Conservation (phyloP, 148 eudicot genomes). For the Chenopodium formosanum region DNA sequence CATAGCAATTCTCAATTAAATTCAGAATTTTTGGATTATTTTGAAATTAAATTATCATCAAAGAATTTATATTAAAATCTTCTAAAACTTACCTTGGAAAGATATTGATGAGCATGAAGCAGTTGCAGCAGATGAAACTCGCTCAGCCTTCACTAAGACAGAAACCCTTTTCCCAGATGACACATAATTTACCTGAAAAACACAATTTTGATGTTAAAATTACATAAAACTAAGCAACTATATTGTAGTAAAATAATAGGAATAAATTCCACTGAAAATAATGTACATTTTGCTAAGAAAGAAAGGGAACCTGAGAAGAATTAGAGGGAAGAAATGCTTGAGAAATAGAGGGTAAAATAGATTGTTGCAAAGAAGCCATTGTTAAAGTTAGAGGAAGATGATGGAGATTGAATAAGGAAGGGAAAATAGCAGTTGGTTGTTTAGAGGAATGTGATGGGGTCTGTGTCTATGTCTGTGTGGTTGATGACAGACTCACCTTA, state of each 20-base stretch:
- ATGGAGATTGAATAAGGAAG: background rate
- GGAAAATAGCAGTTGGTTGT: background rate
- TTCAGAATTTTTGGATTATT: background rate
- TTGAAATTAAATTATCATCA: background rate
- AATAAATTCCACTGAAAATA: background rate
- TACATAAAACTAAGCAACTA: background rate
- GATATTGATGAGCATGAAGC: constrained; percentile 32
- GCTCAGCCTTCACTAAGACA: constrained; percentile 57
- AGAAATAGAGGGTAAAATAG: constrained; percentile 34
- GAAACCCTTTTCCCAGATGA: constrained; percentile 32
- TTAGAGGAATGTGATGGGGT: constrained; percentile 15
- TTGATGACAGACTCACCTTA: constrained; percentile 29
- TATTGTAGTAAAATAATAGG: background rate
- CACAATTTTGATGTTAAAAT: background rate
- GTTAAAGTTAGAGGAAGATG: background rate
- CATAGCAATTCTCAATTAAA: background rate
- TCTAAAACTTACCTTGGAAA: constrained; percentile 43
- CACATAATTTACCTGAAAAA: constrained; percentile 24
- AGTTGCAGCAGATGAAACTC: constrained; percentile 37
- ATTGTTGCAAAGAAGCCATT: constrained; percentile 45
- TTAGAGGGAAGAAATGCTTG: constrained; percentile 39
- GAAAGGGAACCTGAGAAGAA: constrained; percentile 48
- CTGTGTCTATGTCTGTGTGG: constrained; percentile 29
- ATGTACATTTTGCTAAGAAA: background rate
- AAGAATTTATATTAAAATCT: background rate